Conservation (phyloP, 1,284 basidiomycete genomes). For the Sanghuangporus weigelae region DNA sequence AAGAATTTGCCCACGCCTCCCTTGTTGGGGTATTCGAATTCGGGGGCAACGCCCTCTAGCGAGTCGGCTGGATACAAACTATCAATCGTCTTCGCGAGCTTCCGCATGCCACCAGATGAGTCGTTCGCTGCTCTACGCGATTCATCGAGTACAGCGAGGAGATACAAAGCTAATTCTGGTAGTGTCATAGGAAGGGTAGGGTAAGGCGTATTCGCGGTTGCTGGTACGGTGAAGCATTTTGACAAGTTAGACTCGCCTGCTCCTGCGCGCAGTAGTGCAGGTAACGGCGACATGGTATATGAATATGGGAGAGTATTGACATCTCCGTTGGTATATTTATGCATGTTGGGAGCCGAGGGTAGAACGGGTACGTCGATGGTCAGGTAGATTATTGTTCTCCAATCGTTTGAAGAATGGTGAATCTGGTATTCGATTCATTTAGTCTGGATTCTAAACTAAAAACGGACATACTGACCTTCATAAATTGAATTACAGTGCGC, state of each 20-base stretch:
- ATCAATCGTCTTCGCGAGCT: constrained; percentile 61
- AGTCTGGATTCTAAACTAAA: not conserved
- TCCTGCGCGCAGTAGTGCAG: constrained; percentile 55
- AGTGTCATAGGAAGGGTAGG: constrained; percentile 68
- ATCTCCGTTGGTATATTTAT: constrained; percentile 51
- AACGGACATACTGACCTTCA: constrained; percentile 45
- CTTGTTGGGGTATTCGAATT: constrained; percentile 22
- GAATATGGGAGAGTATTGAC: constrained; percentile 64
- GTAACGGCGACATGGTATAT: constrained; percentile 53
- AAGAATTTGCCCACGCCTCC: constrained; percentile 44
- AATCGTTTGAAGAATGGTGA: constrained; percentile 50
- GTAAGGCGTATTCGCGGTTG: constrained; percentile 49
- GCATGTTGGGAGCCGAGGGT: constrained; percentile 34
- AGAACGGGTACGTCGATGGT: constrained; percentile 64
- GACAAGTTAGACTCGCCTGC: constrained; percentile 50
- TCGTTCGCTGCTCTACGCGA: constrained; percentile 57
- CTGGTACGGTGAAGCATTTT: constrained; percentile 66
- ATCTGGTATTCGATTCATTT: constrained; percentile 33
- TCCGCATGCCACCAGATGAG: constrained; percentile 51
- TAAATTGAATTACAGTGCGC: constrained; percentile 69
- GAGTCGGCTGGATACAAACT: constrained; percentile 45
- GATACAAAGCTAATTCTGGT: constrained; percentile 67
- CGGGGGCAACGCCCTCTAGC: constrained; percentile 11
- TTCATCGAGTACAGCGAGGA: constrained; percentile 62
- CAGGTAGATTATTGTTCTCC: constrained; percentile 71